Conservation (phyloP, 306 rosid species). For the Oxytropis ochrocephala region DNA sequence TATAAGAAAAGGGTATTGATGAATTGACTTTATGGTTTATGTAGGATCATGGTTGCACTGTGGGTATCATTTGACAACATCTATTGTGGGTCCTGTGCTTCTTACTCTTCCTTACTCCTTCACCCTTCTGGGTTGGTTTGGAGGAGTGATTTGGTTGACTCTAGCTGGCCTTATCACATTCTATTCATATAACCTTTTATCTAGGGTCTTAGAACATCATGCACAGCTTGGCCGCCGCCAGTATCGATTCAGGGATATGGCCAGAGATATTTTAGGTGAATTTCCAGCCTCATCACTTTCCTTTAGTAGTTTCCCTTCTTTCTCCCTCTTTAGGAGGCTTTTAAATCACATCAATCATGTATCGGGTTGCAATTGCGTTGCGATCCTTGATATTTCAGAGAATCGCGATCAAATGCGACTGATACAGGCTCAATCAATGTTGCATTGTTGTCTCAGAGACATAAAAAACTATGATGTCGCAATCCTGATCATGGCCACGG, state of each 20-base stretch:
- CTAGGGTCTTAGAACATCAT: conserved; percentile 64
- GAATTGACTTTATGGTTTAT: background rate
- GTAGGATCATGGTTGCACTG: conserved; percentile 84
- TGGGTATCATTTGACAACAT: conserved; percentile 82
- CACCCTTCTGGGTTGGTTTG: conserved; percentile 66
- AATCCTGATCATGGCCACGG: too few relatives aligned
- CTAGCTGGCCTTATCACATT: conserved; percentile 47
- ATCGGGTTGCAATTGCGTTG: too few relatives aligned
- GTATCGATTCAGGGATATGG: conserved; percentile 66
- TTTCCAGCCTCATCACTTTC: background rate
- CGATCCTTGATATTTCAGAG: too few relatives aligned
- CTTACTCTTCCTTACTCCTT: conserved; percentile 64
- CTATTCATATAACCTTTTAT: conserved; percentile 74
- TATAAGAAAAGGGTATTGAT: conserved; percentile 18
- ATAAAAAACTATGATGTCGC: too few relatives aligned
- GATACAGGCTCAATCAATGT: too few relatives aligned
- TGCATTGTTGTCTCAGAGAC: too few relatives aligned
- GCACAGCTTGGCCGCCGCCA: conserved; percentile 67
- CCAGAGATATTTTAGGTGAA: conserved; percentile 53
- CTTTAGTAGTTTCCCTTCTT: background rate
- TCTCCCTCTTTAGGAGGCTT: background rate
- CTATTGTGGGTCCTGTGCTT: conserved; percentile 63
- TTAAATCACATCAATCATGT: too few relatives aligned
- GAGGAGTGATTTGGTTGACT: conserved; percentile 56
- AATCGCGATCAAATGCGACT: too few relatives aligned